Evolutionary conservation across 2,329 filamentous ascomycete genomes (phyloP).

Genomic region (Chaetomium sp.): DNA sequence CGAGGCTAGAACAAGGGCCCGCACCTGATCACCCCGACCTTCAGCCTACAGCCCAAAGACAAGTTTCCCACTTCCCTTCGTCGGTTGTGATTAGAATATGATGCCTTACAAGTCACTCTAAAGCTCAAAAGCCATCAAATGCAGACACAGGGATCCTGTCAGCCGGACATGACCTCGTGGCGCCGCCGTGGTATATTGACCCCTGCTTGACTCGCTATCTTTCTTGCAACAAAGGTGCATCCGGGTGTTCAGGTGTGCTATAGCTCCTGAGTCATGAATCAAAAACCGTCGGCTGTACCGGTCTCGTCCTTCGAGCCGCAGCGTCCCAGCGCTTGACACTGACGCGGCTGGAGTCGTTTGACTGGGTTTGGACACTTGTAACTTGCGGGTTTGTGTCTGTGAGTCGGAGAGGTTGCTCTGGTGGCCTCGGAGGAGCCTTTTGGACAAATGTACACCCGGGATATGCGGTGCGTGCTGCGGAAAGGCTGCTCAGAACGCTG

Average conservation of each 20-base stretch:
- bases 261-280: background rate
- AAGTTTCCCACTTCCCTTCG: no score
- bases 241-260: background rate
- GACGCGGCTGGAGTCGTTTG: background rate
- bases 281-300: conserved; percentile 7
- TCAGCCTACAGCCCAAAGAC: no score
- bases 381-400: background rate
- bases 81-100: no score
- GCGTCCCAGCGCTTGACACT: background rate
- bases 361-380: no score
- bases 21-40: no score
- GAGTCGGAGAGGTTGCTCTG: background rate
- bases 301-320: background rate
- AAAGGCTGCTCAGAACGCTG: background rate
- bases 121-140: no score
- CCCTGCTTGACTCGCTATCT: background rate
- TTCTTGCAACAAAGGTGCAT: background rate
- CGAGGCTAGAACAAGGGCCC: no score
- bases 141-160: no score
- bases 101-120: no score
- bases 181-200: no score
- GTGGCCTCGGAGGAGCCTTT: background rate
- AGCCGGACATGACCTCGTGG: no score
- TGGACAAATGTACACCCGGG: background rate
- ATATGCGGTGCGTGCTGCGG: background rate